Conservation (phyloP, 2,329 filamentous ascomycete species). For the Fusarium denticulatum region DNA sequence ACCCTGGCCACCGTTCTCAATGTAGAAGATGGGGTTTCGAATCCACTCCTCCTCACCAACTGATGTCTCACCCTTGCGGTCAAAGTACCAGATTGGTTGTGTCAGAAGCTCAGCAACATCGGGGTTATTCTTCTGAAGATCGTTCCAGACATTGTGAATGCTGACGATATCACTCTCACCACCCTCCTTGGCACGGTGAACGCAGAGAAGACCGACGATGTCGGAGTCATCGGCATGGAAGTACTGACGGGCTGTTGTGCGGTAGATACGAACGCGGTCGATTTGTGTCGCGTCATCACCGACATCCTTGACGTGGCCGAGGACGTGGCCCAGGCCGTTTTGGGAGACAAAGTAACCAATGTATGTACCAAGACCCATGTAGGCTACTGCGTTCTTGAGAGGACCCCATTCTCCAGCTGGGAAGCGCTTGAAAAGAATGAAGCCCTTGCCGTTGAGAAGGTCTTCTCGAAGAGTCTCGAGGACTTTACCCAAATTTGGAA, state of each 20-base stretch:
- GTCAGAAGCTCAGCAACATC: slow-evolving; percentile 81
- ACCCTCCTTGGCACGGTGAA: slow-evolving; percentile 80
- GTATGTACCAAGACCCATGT: slow-evolving; percentile 88
- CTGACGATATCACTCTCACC: slow-evolving; percentile 86
- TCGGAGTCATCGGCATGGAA: slow-evolving; percentile 82
- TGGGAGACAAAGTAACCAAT: slow-evolving; percentile 90
- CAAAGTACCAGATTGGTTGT: slow-evolving; percentile 88
- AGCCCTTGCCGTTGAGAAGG: slow-evolving; percentile 82
- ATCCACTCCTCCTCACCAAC: slow-evolving; percentile 80
- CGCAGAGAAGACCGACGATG: slow-evolving; percentile 84
- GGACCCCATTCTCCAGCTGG: slow-evolving; percentile 80
- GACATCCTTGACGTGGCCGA: slow-evolving; percentile 90
- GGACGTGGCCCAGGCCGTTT: slow-evolving; percentile 84
- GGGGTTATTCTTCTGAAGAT: slow-evolving; percentile 76
- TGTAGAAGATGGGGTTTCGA: slow-evolving; percentile 76
- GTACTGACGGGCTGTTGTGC: slow-evolving; percentile 73
- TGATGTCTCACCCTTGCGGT: slow-evolving; percentile 86
- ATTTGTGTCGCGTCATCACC: slow-evolving; percentile 84
- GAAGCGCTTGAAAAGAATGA: slow-evolving; percentile 88
- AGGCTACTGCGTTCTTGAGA: slow-evolving; percentile 85
- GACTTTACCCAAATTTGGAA: slow-evolving; percentile 52
- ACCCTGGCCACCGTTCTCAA: slow-evolving; percentile 73
- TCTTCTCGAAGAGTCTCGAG: slow-evolving; percentile 53
- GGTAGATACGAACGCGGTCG: slow-evolving; percentile 88
- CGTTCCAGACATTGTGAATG: slow-evolving; percentile 84